These are phyloP conservation scores for Tricladium varicosporioides DNA, from an alignment of 2,329 filamentous ascomycete genomes.

Conservation along the genomic window DNA sequence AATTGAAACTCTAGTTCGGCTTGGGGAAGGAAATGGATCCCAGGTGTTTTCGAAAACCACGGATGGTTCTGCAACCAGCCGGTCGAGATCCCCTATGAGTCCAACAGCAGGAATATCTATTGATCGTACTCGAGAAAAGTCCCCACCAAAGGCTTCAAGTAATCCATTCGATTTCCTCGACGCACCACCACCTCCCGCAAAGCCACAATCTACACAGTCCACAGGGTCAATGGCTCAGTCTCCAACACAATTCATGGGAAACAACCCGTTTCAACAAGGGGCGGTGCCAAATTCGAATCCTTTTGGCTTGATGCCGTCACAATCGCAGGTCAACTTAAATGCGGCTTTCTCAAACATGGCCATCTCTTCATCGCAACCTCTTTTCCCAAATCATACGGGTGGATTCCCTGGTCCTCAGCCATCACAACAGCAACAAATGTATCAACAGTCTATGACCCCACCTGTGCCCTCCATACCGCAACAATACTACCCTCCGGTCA, in stretches of 20 bases:
- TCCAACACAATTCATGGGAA: constrained; percentile 36
- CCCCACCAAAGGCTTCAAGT: constrained; percentile 43
- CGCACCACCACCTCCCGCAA: constrained; percentile 40
- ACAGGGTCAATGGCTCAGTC: constrained; percentile 59
- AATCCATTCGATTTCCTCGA: constrained; percentile 66
- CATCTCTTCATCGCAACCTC: constrained; percentile 55
- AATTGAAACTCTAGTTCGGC: constrained; percentile 77
- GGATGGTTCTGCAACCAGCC: constrained; percentile 43
- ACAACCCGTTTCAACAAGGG: constrained; percentile 30
- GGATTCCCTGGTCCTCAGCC: constrained; percentile 45
- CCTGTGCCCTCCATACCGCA: constrained; percentile 33
- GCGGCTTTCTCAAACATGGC: constrained; percentile 76
- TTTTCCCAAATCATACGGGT: constrained; percentile 76
- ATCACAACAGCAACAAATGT: constrained; percentile 38
- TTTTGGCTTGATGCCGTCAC: constrained; percentile 51
- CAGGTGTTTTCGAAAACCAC: constrained; percentile 35
- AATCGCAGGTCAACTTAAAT: constrained; percentile 43
- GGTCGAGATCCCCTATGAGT: constrained; percentile 54
- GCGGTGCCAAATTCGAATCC: constrained; percentile 56
- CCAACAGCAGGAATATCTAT: constrained; percentile 32
- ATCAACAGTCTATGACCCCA: constrained; percentile 36
- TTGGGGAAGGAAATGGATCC: constrained; percentile 67
- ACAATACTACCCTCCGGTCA: constrained; percentile 29
- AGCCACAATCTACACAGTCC: constrained; percentile 64
- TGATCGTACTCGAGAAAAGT: constrained; percentile 22